Evolutionary conservation across 345 rosid species (phyloP).

Genomic region (Eucalyptus dawsonii): DNA sequence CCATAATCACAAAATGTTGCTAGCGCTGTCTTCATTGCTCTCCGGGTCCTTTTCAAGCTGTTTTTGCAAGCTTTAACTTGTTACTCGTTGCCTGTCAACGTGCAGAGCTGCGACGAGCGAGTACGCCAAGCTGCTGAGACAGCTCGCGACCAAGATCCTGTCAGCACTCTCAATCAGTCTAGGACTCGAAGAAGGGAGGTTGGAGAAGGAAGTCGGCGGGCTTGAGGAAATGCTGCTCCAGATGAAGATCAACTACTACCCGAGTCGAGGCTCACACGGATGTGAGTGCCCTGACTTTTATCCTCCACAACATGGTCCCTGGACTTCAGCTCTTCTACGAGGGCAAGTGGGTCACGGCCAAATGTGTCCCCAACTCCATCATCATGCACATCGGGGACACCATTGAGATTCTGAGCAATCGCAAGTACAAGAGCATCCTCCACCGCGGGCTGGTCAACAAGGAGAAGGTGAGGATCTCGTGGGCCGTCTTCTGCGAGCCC

Average conservation of each 20-base stretch:
- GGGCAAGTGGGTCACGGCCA: conserved; percentile 79
- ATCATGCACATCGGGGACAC: conserved; percentile 95
- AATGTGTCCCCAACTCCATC: conserved; percentile 87
- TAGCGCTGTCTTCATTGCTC: neutral
- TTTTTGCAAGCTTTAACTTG: neutral
- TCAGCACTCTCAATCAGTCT: conserved; percentile 54
- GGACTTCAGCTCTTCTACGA: conserved; percentile 84
- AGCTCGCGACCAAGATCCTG: conserved; percentile 48
- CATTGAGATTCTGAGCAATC: conserved; percentile 81
- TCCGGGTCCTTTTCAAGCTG: neutral
- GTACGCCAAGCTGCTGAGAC: conserved; percentile 74
- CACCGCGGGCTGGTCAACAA: conserved; percentile 88
- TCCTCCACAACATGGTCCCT: conserved; percentile 97
- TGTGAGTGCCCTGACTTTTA: conserved; percentile 75
- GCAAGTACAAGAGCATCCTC: conserved; percentile 87
- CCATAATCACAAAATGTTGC: neutral
- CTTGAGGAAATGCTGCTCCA: conserved; percentile 76
- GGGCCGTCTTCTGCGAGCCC: conserved; percentile 98
- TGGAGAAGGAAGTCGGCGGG: conserved; percentile 88
- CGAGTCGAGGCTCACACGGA: conserved; percentile 95
- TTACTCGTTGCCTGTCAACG: neutral
- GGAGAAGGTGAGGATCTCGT: conserved; percentile 90
- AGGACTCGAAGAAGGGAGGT: conserved; percentile 74
- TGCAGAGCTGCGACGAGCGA: conserved; percentile 66
- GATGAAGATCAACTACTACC: conserved; percentile 92